phyloP scores from a whole-genome alignment of 257 asterid species.

The Striga asiatica region DNA sequence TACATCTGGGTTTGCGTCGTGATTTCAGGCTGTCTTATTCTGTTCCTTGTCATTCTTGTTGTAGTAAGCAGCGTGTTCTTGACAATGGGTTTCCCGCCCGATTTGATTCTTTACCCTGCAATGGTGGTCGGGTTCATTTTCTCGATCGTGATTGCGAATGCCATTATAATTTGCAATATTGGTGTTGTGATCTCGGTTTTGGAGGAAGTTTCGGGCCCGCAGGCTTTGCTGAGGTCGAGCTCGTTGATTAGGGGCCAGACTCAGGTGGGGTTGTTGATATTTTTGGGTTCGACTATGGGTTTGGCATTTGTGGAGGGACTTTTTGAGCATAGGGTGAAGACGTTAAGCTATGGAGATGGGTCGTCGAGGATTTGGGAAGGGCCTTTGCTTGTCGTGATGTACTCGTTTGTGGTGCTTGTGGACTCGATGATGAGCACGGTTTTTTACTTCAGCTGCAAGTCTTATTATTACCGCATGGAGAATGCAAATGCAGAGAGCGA shows the following conservation, averaged over 20 bases:
- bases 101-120: constrained; percentile 71
- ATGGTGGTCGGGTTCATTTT: constrained; percentile 61
- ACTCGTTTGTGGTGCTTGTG: constrained; percentile 64
- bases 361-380: constrained; percentile 96
- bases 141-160: constrained; percentile 64
- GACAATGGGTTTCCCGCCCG: constrained; percentile 64
- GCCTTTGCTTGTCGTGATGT: constrained; percentile 78
- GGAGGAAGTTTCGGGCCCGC: constrained; percentile 78
- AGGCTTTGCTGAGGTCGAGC: constrained; percentile 72
- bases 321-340: constrained; percentile 84
- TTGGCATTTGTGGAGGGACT: constrained; percentile 84
- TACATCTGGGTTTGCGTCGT: constrained; percentile 63
- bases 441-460: constrained; percentile 93
- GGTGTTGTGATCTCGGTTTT: constrained; percentile 77
- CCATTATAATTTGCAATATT: constrained; percentile 62
- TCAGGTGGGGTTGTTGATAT: constrained; percentile 83
- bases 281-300: constrained; percentile 82
- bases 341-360: constrained; percentile 85
- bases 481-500: constrained; percentile 42
- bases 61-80: constrained; percentile 44
- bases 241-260: constrained; percentile 73
- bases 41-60: constrained; percentile 49
- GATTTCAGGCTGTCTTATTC: constrained; percentile 43
- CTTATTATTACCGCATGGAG: constrained; percentile 59
- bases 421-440: constrained; percentile 88